These are phyloP conservation scores for Hanseniaspora valbyensis DNA, from an alignment of 805 yeast species.

Conservation along the genomic window DNA sequence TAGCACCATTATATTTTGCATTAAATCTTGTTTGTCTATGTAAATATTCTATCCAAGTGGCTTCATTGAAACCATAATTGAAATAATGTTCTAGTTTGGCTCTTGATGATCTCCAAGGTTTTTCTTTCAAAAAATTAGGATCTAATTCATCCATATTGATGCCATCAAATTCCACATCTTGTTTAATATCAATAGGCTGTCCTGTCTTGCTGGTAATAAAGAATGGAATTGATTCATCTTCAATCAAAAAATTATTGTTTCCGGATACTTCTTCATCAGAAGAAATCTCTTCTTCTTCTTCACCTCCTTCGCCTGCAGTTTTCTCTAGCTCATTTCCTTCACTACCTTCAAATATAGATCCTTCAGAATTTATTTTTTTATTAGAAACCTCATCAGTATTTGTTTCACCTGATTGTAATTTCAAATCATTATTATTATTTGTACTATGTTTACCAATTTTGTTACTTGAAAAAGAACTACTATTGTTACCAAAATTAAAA, in stretches of 20 bases:
- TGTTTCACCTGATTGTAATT: neutral
- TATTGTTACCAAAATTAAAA: conserved; percentile 11
- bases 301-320: conserved; percentile 1
- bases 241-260: conserved; percentile 7
- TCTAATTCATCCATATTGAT: conserved; percentile 71
- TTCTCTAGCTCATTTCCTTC: neutral
- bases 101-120: conserved; percentile 98
- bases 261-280: conserved; percentile 7
- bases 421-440: neutral
- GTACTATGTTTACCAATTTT: neutral
- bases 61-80: conserved; percentile 92
- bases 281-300: conserved; percentile 3
- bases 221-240: conserved; percentile 13
- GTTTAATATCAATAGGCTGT: conserved; percentile 28
- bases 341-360: too few species aligned
- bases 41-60: conserved; percentile 90
- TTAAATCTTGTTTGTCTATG: conserved; percentile 73
- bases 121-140: conserved; percentile 71
- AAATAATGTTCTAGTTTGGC: conserved; percentile 90
- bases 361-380: too few species aligned
- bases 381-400: neutral
- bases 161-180: conserved; percentile 46
- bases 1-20: conserved; percentile 72
- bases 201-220: conserved; percentile 7
- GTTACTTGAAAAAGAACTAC: conserved; percentile 6